Percentiles rank a stretch among this genome's conserved stretches.
Evolutionary conservation across 1,284 basidiomycete species (phyloP).

Genomic region (Ustilago hordei): DNA sequence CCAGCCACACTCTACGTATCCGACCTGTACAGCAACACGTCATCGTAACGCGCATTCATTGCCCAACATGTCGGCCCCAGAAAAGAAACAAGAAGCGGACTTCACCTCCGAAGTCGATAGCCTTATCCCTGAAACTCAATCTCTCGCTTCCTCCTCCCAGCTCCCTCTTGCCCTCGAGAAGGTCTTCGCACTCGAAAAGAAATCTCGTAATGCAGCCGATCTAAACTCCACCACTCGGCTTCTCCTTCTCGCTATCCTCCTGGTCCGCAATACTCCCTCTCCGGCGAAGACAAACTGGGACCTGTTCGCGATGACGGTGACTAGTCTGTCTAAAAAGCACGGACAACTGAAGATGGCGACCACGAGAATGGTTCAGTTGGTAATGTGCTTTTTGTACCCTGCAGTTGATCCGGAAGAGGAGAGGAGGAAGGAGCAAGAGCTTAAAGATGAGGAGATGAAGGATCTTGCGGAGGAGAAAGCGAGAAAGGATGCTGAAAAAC

Average conservation of each 20-base stretch:
- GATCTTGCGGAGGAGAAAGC: slow-evolving; percentile 42
- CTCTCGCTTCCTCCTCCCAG: slow-evolving; percentile 78
- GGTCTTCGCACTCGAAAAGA: slow-evolving; percentile 90
- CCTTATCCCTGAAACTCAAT: slow-evolving; percentile 71
- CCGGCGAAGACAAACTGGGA: slow-evolving; percentile 52
- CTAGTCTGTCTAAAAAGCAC: slow-evolving; percentile 84
- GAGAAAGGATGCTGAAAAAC: slow-evolving; percentile 41
- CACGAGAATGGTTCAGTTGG: slow-evolving; percentile 80
- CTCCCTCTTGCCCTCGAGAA: slow-evolving; percentile 89
- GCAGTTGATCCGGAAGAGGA: slow-evolving; percentile 73
- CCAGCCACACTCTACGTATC: not conserved
- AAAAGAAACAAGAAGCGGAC: slow-evolving; percentile 74
- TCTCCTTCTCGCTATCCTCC: slow-evolving; percentile 77
- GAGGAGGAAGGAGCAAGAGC: slow-evolving; percentile 58
- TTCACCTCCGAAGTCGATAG: slow-evolving; percentile 73
- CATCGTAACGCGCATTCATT: not conserved
- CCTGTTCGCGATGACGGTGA: slow-evolving; percentile 58
- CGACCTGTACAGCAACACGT: not conserved
- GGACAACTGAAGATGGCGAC: slow-evolving; percentile 93
- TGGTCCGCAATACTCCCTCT: slow-evolving; percentile 58
- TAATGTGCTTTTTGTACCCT: slow-evolving; percentile 62
- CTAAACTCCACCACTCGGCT: slow-evolving; percentile 88
- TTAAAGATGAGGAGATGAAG: slow-evolving; percentile 49
- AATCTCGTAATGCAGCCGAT: slow-evolving; percentile 95
- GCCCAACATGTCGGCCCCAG: slow-evolving; percentile 41